Conservation (phyloP, 768 basidiomycete genomes). For the Filobasidium wieringae region DNA sequence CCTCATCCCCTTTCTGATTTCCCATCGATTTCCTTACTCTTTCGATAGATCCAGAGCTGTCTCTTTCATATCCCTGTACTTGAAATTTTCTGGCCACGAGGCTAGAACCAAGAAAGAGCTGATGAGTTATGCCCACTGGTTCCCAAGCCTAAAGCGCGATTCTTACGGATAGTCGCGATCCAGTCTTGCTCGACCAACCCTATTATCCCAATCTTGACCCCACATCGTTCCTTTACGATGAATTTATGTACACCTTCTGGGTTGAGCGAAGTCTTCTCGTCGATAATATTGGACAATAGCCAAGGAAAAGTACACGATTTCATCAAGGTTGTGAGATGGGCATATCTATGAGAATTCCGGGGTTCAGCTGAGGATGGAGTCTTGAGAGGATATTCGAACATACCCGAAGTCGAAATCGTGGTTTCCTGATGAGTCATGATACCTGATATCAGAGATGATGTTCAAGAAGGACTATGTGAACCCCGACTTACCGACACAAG, state of each 20-base stretch:
- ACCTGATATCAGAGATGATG: neutral
- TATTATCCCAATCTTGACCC: slow-evolving; percentile 63
- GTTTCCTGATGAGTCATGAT: slow-evolving; percentile 49
- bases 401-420: slow-evolving; percentile 66
- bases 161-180: slow-evolving; percentile 59
- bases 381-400: no score
- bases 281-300: slow-evolving; percentile 78
- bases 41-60: slow-evolving; percentile 62
- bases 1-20: no score
- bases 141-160: neutral
- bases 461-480: neutral
- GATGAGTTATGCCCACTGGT: neutral
- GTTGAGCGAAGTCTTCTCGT: slow-evolving; percentile 49
- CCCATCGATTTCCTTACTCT: no score
- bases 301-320: slow-evolving; percentile 70
- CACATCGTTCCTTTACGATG: slow-evolving; percentile 56
- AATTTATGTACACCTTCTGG: slow-evolving; percentile 56
- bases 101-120: slow-evolving; percentile 27
- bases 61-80: slow-evolving; percentile 62
- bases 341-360: slow-evolving; percentile 15
- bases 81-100: slow-evolving; percentile 71
- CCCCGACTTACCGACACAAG: slow-evolving; percentile 55
- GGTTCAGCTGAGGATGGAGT: neutral
- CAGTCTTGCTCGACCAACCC: slow-evolving; percentile 83
- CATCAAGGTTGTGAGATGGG: slow-evolving; percentile 47